A percentile compares a stretch with the other conserved stretches of the same genome.
phyloP scores from a whole-genome alignment of 169 alveolate species.

The Perkinsus marinus region DNA sequence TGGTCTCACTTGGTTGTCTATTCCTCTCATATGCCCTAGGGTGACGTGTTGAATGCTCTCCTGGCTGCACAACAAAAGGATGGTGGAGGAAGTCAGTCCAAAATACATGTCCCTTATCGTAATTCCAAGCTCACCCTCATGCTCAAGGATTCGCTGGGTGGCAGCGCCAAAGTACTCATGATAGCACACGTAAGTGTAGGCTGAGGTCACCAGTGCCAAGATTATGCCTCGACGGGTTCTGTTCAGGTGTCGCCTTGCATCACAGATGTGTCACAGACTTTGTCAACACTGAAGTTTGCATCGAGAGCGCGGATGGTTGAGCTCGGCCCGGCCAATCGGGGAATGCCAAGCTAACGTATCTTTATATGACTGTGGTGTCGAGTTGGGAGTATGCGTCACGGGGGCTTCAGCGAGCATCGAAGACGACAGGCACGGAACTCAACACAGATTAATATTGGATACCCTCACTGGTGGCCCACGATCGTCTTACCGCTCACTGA shows the following conservation, averaged over 20 bases:
- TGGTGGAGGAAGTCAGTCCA: background rate
- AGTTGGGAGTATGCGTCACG: too few species aligned
- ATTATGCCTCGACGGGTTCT: too few species aligned
- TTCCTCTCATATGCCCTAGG: background rate
- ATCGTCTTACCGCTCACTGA: too few species aligned
- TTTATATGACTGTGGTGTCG: too few species aligned
- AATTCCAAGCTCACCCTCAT: conserved; percentile 21
- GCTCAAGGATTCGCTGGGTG: conserved; percentile 21
- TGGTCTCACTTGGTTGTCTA: background rate
- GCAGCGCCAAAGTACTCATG: conserved; percentile 19
- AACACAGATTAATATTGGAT: too few species aligned
- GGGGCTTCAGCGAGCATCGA: too few species aligned
- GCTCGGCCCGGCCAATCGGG: background rate
- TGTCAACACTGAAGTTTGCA: conserved; percentile 19
- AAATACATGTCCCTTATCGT: conserved; percentile 7
- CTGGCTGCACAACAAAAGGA: background rate
- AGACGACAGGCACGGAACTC: too few species aligned
- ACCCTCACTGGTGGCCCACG: too few species aligned
- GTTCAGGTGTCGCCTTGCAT: conserved; percentile 1
- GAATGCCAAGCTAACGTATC: background rate
- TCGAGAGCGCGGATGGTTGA: conserved; percentile 17
- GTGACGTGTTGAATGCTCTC: background rate
- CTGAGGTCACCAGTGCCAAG: too few species aligned
- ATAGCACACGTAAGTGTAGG: conserved; percentile 7
- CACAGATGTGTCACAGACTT: conserved; percentile 13